These are phyloP conservation scores for Cladorrhinum samala DNA, from an alignment of 495 filamentous ascomycete species.

Conservation along the genomic window DNA sequence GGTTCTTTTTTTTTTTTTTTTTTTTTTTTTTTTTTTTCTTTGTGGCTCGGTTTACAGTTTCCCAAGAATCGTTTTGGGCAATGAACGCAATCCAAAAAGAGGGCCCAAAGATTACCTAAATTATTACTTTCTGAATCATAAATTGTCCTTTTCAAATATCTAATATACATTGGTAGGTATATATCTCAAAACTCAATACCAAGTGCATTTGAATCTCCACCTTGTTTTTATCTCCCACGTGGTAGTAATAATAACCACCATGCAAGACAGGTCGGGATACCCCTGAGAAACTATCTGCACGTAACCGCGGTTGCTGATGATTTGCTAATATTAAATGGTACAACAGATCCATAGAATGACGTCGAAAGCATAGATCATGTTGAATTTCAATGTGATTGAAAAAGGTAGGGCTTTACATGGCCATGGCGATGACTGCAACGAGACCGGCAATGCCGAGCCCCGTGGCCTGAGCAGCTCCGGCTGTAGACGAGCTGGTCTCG, in stretches of 20 bases:
- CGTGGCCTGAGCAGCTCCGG: constrained; percentile 2
- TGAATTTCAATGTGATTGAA: neutral
- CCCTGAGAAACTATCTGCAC: neutral
- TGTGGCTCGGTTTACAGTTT: neutral
- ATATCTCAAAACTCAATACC: no score
- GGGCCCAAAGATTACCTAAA: no score
- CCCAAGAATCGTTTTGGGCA: no score
- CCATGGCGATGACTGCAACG: constrained; percentile 8
- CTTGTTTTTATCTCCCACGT: no score
- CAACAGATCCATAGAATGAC: no score
- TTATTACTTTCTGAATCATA: no score
- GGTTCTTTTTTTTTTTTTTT: neutral
- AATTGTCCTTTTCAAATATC: no score
- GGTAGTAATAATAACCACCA: no score
- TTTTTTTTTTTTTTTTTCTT: neutral
- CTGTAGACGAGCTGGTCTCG: neutral
- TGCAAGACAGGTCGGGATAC: no score
- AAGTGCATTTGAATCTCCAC: no score
- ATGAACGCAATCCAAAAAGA: no score
- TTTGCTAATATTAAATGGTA: neutral
- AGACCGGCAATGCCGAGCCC: constrained; percentile 12
- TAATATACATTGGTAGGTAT: no score
- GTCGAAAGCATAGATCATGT: neutral
- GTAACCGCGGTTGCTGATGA: neutral
- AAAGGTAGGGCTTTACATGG: neutral